These are phyloP conservation scores for Phylloporus arenicola DNA, from an alignment of 768 basidiomycete genomes.

Conservation along the genomic window DNA sequence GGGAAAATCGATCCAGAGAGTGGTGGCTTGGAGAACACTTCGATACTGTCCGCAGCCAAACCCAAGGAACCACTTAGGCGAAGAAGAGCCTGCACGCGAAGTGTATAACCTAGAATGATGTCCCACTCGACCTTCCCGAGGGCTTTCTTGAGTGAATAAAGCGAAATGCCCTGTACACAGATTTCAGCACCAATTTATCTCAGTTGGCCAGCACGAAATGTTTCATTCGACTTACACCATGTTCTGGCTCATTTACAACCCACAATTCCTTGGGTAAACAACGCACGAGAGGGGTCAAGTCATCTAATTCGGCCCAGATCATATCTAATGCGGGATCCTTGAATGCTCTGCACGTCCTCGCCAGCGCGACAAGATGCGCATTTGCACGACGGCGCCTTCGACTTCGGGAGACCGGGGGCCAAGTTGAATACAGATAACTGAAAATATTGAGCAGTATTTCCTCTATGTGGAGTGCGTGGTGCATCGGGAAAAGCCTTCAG, in stretches of 20 bases:
- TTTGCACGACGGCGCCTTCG: not conserved
- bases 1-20: constrained; percentile 4
- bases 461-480: not conserved
- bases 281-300: constrained; percentile 9
- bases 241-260: not conserved
- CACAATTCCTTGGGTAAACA: constrained; percentile 4
- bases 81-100: constrained; percentile 7
- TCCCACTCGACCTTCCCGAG: constrained; percentile 7
- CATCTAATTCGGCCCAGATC: constrained; percentile 9
- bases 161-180: no score
- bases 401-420: no score
- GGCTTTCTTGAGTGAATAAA: not conserved
- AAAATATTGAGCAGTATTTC: constrained; percentile 14
- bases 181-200: no score
- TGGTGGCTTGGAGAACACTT: constrained; percentile 1
- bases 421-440: not conserved
- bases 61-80: not conserved
- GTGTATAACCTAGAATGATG: constrained; percentile 6
- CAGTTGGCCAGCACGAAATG: not conserved
- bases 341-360: constrained; percentile 14
- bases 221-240: constrained; percentile 2
- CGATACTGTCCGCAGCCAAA: not conserved
- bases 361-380: not conserved
- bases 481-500: not conserved
- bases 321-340: constrained; percentile 8